Evolutionary conservation across 768 basidiomycete species (phyloP).

Genomic region (Leccinum fibrillosum): DNA sequence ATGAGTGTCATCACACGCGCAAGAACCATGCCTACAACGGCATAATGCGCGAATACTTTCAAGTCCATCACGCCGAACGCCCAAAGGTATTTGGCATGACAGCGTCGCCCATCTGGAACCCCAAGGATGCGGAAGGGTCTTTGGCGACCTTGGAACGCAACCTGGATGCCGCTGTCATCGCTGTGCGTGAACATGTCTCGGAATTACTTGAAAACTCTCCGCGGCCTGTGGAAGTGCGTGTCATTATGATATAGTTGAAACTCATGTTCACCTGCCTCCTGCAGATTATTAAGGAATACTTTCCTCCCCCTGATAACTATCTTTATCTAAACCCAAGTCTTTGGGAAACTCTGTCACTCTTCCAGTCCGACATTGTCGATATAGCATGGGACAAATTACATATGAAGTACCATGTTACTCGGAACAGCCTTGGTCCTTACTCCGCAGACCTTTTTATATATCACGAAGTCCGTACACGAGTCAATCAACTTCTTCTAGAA

Average conservation of each 20-base stretch:
- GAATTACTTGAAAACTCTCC: constrained; percentile 64
- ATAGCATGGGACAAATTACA: constrained; percentile 61
- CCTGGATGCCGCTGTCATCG: constrained; percentile 69
- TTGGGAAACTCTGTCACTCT: constrained; percentile 49
- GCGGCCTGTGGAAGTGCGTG: constrained; percentile 60
- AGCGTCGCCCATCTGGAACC: constrained; percentile 85
- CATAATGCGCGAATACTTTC: constrained; percentile 58
- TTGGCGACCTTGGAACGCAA: constrained; percentile 64
- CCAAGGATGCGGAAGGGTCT: constrained; percentile 62
- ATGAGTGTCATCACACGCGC: constrained; percentile 55
- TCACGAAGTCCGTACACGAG: constrained; percentile 52
- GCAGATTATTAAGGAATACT: constrained; percentile 58
- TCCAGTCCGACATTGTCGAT: constrained; percentile 34
- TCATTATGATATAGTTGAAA: background rate
- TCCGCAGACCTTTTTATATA: constrained; percentile 72
- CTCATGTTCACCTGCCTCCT: background rate
- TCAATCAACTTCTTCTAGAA: constrained; percentile 39
- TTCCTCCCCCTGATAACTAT: constrained; percentile 48
- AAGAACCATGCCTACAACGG: constrained; percentile 58
- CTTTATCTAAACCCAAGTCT: constrained; percentile 55
- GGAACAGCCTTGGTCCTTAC: constrained; percentile 66
- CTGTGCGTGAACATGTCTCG: constrained; percentile 64
- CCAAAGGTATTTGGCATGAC: constrained; percentile 94
- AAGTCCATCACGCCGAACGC: constrained; percentile 38
- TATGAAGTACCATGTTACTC: constrained; percentile 58